Evolutionary conservation across 2,329 filamentous ascomycete genomes (phyloP), one percentile per base, ranked within the genome.

Genomic region (Fusarium haematococcum): DNA sequence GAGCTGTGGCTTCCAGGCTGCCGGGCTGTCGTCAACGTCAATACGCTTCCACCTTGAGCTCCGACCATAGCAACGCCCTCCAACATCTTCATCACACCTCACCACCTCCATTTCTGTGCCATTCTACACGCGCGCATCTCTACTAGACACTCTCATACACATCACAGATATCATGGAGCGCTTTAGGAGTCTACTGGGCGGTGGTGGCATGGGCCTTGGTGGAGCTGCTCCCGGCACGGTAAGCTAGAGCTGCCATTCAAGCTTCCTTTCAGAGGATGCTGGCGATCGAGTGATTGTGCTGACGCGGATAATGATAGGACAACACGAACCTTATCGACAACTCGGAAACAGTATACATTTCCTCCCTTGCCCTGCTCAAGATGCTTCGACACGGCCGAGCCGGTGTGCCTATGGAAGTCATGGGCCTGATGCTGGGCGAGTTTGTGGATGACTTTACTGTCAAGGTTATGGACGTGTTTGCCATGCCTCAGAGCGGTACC

Each of bases 381-480:
- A 99, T 99, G 97, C 89, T 99, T 84, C 93, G 97, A 83, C 97
- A 99, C 85, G 97, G 97, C 75, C 93, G 97, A 77, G 97, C 97
- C 45, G 97, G 97, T 87, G 97, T 99, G 76, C 97, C 97, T 23
- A 99, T 99, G 97, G 97, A 99, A 88, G 97, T 99, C 83, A 99
- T 99, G 97, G 97, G 97, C 73, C 88, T 99, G 83, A 99, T 99
- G 97, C 86, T 98, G 80, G 97, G 97, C 83, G 97, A 98, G 84
- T 98, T 99, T 79, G 96, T 99, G 69, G 97, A 99, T 81, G 97
- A 98, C 86, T 99, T 98, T 86, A 99, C 97, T 69, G 97, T 99
- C 73, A 93, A 96, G 77, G 97, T 99, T 16, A 96, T 98, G 77
- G 97, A 99, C 85, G 97, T 99, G 32, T 99, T 99, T 85, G 97